phyloP scores from a whole-genome alignment of 2,329 filamentous ascomycete species.

The Alternaria sp. region DNA sequence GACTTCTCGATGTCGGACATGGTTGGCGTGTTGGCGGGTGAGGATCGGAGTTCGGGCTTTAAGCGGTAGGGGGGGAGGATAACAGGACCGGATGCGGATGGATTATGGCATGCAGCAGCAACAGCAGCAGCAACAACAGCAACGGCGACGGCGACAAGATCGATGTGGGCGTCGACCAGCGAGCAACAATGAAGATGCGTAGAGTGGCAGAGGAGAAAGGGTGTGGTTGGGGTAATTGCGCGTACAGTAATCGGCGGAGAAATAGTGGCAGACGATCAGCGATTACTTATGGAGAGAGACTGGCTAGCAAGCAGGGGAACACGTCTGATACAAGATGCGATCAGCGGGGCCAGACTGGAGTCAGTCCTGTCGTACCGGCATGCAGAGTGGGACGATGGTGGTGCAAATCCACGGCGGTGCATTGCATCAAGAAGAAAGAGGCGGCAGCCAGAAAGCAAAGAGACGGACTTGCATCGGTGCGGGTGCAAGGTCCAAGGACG shows the following conservation, averaged over 20 bases:
- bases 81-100: constrained; percentile 10
- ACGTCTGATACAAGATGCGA: constrained; percentile 34
- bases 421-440: constrained; percentile 35
- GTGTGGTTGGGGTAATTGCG: constrained; percentile 1
- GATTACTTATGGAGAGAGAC: constrained; percentile 37
- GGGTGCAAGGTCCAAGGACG: constrained; percentile 18
- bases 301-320: constrained; percentile 40
- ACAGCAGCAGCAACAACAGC: neutral
- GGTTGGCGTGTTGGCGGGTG: constrained; percentile 20
- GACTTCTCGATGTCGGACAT: constrained; percentile 53
- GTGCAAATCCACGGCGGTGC: constrained; percentile 38
- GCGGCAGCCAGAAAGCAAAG: constrained; percentile 26
- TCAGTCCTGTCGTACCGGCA: constrained; percentile 28
- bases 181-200: constrained; percentile 17
- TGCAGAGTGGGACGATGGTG: constrained; percentile 37
- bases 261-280: constrained; percentile 20
- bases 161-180: constrained; percentile 23
- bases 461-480: constrained; percentile 28
- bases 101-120: constrained; percentile 10
- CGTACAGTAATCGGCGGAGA: constrained; percentile 12
- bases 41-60: constrained; percentile 8
- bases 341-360: constrained; percentile 37
- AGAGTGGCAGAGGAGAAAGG: constrained; percentile 5
- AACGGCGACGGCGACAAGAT: constrained; percentile 5
- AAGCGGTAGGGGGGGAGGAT: constrained; percentile 9